A percentile compares a stretch with the other conserved stretches of the same genome.
Evolutionary conservation across 495 filamentous ascomycete genomes (phyloP).

Genomic region (Annulohypoxylon moriforme): DNA sequence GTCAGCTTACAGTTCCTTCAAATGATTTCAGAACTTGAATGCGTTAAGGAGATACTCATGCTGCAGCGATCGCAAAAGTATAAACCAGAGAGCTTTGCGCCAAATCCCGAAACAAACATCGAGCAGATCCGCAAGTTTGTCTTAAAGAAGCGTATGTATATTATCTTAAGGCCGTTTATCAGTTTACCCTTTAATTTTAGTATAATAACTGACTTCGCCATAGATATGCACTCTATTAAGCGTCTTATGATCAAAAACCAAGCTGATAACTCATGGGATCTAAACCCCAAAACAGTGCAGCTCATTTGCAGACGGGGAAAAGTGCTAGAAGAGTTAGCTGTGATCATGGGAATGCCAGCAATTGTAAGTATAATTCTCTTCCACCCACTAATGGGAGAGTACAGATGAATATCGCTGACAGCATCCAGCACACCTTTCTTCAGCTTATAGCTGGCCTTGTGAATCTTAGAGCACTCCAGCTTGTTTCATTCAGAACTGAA

Average conservation of each 20-base stretch:
- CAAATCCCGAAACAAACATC: slow-evolving; percentile 58
- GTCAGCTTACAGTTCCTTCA: slow-evolving; percentile 63
- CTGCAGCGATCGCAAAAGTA: slow-evolving; percentile 63
- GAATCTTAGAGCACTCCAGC: slow-evolving; percentile 64
- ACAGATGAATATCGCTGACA: slow-evolving; percentile 5
- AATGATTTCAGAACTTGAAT: slow-evolving; percentile 61
- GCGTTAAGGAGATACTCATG: slow-evolving; percentile 67
- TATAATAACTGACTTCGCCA: slow-evolving; percentile 1
- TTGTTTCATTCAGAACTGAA: slow-evolving; percentile 61
- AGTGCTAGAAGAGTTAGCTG: slow-evolving; percentile 64
- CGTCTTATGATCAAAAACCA: slow-evolving; percentile 64
- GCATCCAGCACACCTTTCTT: slow-evolving; percentile 62
- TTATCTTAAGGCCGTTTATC: not conserved
- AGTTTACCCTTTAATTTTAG: not conserved
- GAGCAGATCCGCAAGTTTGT: slow-evolving; percentile 64
- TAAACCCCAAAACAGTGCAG: slow-evolving; percentile 61
- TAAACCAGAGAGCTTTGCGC: slow-evolving; percentile 61
- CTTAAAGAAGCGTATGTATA: slow-evolving; percentile 60
- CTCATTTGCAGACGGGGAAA: slow-evolving; percentile 60
- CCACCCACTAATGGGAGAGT: not conserved
- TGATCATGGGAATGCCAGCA: slow-evolving; percentile 59
- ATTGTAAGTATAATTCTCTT: slow-evolving; percentile 58
- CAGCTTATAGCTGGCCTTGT: slow-evolving; percentile 60
- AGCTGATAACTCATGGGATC: slow-evolving; percentile 63
- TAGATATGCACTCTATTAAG: slow-evolving; percentile 48